Evolutionary conservation across 2,329 filamentous ascomycete genomes (phyloP).

Genomic region (Didymella keratinophila): DNA sequence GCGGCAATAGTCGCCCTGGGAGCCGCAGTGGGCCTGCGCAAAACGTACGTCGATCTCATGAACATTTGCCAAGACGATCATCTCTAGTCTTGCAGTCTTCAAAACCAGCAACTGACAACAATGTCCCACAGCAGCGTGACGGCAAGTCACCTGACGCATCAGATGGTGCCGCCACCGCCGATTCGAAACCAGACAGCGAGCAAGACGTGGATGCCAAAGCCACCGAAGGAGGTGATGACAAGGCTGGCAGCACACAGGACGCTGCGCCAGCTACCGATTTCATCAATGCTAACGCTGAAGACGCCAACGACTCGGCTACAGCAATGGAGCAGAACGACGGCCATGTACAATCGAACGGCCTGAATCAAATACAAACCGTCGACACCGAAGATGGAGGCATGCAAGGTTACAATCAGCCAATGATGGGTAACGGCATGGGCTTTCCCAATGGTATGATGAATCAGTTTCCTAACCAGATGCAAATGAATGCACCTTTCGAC

Average conservation of each 20-base stretch:
- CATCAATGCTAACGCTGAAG: constrained; percentile 16
- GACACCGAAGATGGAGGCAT: constrained; percentile 39
- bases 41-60: constrained; percentile 47
- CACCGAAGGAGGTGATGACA: constrained; percentile 44
- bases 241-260: constrained; percentile 16
- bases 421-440: constrained; percentile 40
- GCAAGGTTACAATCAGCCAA: constrained; percentile 35
- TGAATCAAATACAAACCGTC: constrained; percentile 48
- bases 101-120: constrained; percentile 38
- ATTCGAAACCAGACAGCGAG: constrained; percentile 43
- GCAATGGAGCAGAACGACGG: constrained; percentile 29
- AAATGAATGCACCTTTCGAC: constrained; percentile 51
- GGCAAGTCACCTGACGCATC: constrained; percentile 41
- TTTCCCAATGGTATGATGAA: constrained; percentile 45
- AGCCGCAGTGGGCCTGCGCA: constrained; percentile 41
- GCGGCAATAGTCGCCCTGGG: constrained; percentile 40
- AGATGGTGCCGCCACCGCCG: constrained; percentile 45
- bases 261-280: constrained; percentile 17
- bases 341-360: constrained; percentile 27
- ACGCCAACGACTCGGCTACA: constrained; percentile 24
- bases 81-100: constrained; percentile 8
- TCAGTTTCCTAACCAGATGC: constrained; percentile 63
- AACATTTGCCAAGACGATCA: constrained; percentile 23
- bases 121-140: constrained; percentile 38
- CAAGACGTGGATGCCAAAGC: constrained; percentile 31